These are phyloP conservation scores for Cladosporium sp. DNA, from an alignment of 2,329 filamentous ascomycete species.

Conservation along the genomic window DNA sequence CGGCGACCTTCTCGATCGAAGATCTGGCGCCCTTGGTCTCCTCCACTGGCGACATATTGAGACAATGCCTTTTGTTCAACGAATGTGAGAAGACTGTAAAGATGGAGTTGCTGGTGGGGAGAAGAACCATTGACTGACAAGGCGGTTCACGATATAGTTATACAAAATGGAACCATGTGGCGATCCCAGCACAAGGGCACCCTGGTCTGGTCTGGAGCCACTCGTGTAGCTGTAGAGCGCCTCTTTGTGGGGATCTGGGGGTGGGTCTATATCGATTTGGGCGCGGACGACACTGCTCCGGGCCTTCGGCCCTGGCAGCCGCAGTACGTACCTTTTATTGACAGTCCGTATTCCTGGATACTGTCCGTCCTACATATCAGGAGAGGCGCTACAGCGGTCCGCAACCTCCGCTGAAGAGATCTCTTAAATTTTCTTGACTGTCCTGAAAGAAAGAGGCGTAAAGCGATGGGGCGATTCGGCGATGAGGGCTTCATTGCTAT, in stretches of 20 bases:
- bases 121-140: background rate
- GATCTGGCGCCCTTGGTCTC: slow-evolving; percentile 4
- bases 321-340: background rate
- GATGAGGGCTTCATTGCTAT: no score
- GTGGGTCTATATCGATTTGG: slow-evolving; percentile 5
- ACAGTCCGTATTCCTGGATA: background rate
- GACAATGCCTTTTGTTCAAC: background rate
- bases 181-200: background rate
- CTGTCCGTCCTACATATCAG: slow-evolving; percentile 2
- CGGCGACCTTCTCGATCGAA: slow-evolving; percentile 13
- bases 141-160: slow-evolving; percentile 7
- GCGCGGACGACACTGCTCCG: slow-evolving; percentile 9
- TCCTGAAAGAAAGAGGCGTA: background rate
- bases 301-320: slow-evolving; percentile 8
- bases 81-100: background rate
- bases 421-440: background rate
- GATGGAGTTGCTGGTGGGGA: slow-evolving; percentile 2
- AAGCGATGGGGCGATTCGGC: no score
- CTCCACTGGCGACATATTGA: slow-evolving; percentile 10
- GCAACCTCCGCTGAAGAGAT: slow-evolving; percentile 4
- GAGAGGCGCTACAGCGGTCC: slow-evolving; percentile 11
- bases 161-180: background rate
- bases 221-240: slow-evolving; percentile 11
- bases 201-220: slow-evolving; percentile 10
- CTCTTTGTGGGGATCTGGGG: slow-evolving; percentile 11